Evolutionary conservation across 306 rosid genomes (phyloP), one percentile per base, ranked within the genome.

Genomic region (Ceratonia siliqua): DNA sequence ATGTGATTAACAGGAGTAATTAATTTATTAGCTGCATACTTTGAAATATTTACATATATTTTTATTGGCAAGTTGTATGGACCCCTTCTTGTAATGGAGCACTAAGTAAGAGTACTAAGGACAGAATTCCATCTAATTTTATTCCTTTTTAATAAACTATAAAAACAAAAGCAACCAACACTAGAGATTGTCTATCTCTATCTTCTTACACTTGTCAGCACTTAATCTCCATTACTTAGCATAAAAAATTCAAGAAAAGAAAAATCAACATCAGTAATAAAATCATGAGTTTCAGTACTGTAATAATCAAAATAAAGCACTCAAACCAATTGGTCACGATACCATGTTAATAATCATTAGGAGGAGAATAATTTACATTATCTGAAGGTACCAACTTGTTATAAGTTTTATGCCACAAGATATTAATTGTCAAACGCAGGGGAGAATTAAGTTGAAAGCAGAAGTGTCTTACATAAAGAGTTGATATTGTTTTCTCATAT

Each of bases 301-400:
- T 15, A 18, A 67, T 27, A 46, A 67, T 45, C 50, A 28, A 46
- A 67, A 12, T 43, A 71, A 73, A 55, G 87, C 87, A 84, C 82
- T 80, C 56, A 78, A 78, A 46, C 35, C 73, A 84, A 84, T 42
- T 76, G 65, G 59, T 52, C 76, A 71, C 50, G 75, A 65, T 59
- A 67, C 63, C 42, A 18, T 85, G 68, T 62, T 59, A 62, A 76
- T 62, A 84, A 80, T 84, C 57, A 84, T 80, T 62, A 68, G 80
- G 2, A 76, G 70, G 0, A 61, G 28, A 62, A 77, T 84, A 80
- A 54, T 54, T 36, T 77, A 84, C 78, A 77, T 84, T 80, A 84
- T 84, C 85, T 73, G 17, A 50, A 36, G 72, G 82, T 55, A 73
- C 81, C 87, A 84, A 84, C 87, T 77, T 84, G 85, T 68, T 27